These are phyloP conservation scores for Abelmoschus esculentus DNA, from an alignment of 345 rosid species.

Conservation along the genomic window DNA sequence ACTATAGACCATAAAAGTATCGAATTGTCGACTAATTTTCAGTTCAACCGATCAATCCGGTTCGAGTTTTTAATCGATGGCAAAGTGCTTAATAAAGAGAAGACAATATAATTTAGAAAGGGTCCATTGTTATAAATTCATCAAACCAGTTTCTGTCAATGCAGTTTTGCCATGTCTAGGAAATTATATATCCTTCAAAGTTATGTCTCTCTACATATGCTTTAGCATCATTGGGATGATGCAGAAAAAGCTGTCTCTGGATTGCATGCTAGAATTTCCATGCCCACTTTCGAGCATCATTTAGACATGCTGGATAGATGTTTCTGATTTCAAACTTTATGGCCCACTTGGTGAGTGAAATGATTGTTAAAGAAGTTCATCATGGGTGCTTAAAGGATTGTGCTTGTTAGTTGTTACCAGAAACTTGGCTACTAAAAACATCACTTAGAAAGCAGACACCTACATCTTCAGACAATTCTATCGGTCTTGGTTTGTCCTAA, in stretches of 20 bases:
- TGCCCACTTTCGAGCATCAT: neutral
- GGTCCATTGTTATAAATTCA: neutral
- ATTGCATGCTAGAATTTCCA: constrained; percentile 10
- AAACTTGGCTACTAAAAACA: neutral
- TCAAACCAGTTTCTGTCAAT: neutral
- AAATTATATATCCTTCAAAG: neutral
- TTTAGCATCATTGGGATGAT: constrained; percentile 9
- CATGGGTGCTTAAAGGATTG: neutral
- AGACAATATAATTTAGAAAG: neutral
- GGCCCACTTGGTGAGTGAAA: constrained; percentile 8
- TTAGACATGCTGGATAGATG: constrained; percentile 5
- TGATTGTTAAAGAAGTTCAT: constrained; percentile 3
- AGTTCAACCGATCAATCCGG: neutral
- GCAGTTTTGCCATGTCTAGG: neutral
- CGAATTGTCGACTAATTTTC: neutral
- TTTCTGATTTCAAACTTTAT: neutral
- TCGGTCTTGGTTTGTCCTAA: no score
- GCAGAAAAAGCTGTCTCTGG: neutral
- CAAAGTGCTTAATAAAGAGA: neutral
- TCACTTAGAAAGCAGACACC: no score
- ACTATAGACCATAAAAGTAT: no score
- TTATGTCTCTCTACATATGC: neutral
- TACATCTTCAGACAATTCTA: no score
- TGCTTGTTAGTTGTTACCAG: neutral
- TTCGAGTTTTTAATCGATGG: neutral